Evolutionary conservation across 257 asterid genomes (phyloP).

Genomic region (Salvia hispanica): DNA sequence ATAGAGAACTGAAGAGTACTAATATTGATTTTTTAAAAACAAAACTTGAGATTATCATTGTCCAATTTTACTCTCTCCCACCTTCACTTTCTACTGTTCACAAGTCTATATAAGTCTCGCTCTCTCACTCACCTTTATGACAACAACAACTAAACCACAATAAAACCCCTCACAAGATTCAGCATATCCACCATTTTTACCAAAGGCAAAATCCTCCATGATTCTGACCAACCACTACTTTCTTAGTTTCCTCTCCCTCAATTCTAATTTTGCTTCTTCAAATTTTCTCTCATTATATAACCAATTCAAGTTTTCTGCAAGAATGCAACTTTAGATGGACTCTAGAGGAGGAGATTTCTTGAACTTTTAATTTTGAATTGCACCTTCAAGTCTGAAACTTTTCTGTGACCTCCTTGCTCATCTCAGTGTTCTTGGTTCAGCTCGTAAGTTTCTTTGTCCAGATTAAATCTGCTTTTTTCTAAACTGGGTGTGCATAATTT

Average conservation of each 20-base stretch:
- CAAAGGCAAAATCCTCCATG: slow-evolving; percentile 34
- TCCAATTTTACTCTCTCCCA: background rate
- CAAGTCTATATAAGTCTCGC: background rate
- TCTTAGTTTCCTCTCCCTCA: slow-evolving; percentile 23
- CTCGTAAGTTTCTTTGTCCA: background rate
- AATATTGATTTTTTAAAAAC: no score
- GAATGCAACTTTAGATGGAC: slow-evolving; percentile 31
- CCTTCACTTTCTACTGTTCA: slow-evolving; percentile 22
- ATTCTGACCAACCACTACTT: slow-evolving; percentile 34
- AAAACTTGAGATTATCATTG: no score
- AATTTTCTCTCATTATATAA: slow-evolving; percentile 6
- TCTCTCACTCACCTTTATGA: slow-evolving; percentile 25
- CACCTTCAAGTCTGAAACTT: slow-evolving; percentile 21
- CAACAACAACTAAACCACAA: slow-evolving; percentile 48
- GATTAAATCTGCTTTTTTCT: slow-evolving; percentile 32
- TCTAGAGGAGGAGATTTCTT: slow-evolving; percentile 13
- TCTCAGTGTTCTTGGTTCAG: slow-evolving; percentile 8
- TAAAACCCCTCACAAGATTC: slow-evolving; percentile 61
- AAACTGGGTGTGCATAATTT: slow-evolving; percentile 42
- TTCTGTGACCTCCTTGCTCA: background rate
- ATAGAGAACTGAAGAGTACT: no score
- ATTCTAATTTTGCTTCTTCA: slow-evolving; percentile 25
- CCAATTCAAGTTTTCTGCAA: slow-evolving; percentile 8
- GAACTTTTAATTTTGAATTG: slow-evolving; percentile 17
- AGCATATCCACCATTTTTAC: slow-evolving; percentile 38